These are phyloP conservation scores for Mycogone perniciosa DNA, from an alignment of 2,329 filamentous ascomycete species.

Conservation along the genomic window DNA sequence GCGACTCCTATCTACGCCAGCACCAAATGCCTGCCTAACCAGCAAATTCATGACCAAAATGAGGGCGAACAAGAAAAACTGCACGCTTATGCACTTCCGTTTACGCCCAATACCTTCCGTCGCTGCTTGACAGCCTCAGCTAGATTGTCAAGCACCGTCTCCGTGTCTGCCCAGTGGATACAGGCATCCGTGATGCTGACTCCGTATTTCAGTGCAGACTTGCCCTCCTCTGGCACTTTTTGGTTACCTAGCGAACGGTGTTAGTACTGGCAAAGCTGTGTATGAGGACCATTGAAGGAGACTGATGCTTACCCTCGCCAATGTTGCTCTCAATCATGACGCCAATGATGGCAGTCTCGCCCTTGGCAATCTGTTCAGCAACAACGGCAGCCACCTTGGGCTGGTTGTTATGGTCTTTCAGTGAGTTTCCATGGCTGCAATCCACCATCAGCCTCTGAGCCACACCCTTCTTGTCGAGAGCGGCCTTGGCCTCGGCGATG, in stretches of 20 bases:
- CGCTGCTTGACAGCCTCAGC: constrained; percentile 74
- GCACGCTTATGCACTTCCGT: background rate
- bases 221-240: constrained; percentile 84
- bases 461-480: constrained; percentile 67
- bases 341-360: constrained; percentile 85
- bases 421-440: constrained; percentile 93
- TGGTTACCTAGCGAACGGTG: constrained; percentile 58
- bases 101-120: constrained; percentile 40
- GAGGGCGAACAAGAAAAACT: background rate
- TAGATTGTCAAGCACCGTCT: constrained; percentile 67
- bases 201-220: constrained; percentile 79
- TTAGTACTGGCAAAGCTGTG: constrained; percentile 20
- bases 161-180: constrained; percentile 89
- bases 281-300: background rate
- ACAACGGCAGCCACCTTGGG: constrained; percentile 81
- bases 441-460: constrained; percentile 87
- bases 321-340: constrained; percentile 99
- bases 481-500: constrained; percentile 75
- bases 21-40: too few relatives aligned
- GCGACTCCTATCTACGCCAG: too few relatives aligned
- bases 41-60: background rate
- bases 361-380: constrained; percentile 76
- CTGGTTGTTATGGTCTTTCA: constrained; percentile 96
- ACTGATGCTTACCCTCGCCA: constrained; percentile 62
- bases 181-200: constrained; percentile 97